phyloP scores from a whole-genome alignment of 208 protist species.

The Trypanosoma mega region DNA sequence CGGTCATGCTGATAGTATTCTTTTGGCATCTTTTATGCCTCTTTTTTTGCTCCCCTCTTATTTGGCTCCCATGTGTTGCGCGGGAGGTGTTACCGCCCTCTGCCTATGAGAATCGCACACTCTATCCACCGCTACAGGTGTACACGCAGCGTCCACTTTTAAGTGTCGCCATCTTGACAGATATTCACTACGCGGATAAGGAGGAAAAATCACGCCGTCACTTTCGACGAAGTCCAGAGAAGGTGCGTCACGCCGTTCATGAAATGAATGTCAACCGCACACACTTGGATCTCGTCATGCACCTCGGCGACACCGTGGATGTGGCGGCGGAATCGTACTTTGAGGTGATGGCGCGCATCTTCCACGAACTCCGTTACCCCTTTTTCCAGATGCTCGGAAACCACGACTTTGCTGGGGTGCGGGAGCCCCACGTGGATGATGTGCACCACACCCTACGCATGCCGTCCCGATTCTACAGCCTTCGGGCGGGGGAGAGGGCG shows the following conservation, averaged over 20 bases:
- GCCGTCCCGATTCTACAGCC: constrained; percentile 23
- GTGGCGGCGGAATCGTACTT: constrained; percentile 4
- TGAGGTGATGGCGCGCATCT: not conserved
- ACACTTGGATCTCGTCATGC: constrained; percentile 25
- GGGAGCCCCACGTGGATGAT: not conserved
- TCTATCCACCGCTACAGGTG: constrained; percentile 6
- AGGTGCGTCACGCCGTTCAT: constrained; percentile 18
- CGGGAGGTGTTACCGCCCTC: constrained; percentile 6
- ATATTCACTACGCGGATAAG: constrained; percentile 26
- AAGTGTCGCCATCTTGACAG: constrained; percentile 20
- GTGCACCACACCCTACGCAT: constrained; percentile 19
- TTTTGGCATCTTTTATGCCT: not conserved
- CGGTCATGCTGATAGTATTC: not conserved
- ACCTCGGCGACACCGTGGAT: constrained; percentile 23
- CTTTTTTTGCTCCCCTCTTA: not conserved
- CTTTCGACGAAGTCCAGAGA: constrained; percentile 14
- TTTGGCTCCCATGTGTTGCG: constrained; percentile 6
- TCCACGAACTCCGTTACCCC: constrained; percentile 5
- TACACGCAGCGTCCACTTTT: constrained; percentile 14
- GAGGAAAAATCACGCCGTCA: constrained; percentile 9
- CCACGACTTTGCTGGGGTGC: constrained; percentile 15
- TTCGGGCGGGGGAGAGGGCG: constrained; percentile 5
- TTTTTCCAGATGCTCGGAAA: constrained; percentile 28
- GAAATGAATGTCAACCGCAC: constrained; percentile 29
- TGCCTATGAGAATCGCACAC: constrained; percentile 18